Evolutionary conservation across 208 protist genomes (phyloP), one percentile per base, ranked within the genome.

Genomic region (Leishmania tarentolae): DNA sequence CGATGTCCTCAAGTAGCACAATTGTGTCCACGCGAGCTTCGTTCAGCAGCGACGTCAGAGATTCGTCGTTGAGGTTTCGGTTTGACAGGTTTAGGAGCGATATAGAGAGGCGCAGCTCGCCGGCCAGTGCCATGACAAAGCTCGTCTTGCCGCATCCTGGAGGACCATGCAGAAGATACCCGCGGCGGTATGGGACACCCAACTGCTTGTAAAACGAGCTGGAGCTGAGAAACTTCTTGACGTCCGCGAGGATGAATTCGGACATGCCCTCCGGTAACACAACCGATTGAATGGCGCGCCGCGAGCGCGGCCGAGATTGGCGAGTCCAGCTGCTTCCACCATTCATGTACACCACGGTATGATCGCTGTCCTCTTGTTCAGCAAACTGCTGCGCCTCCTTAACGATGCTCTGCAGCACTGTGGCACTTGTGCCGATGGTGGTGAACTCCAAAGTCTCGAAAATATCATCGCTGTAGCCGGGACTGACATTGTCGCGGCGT

Each of bases 1-100:
- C 98, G 72, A 99, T 94, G 83, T 99, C 98, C 77, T 99, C 98
- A 35, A 99, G 85, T 2, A 99, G 87, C 19, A 99, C 88, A 56
- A 99, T 94, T 19, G 95, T 95, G 68, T 92, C 87, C 57, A 89
- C 76, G n/a, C 95, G 91, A 11, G 94, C 90, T 19, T 81, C 94
- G 85, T 98, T 96, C 35, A 99, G 82, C 76, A 98, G 90, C 40
- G 86, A 83, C 66, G 94, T 88, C 50, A 99, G 86, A 37, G 92
- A 82, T 40, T 99, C 96, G 81, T 99, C 97, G 50, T 89, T 92
- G 8, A 99, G 82, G 37, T 91, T 88, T 9, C 94, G 85, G 75
- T 96, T 95, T 21, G 88, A 94, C 53, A 99, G 83, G 84, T 93
- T 98, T n/a, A 99, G 90, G 15, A 99, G 91, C 71, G 92, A 98